Base-by-base conservation (phyloP, 371 early-diverging fungal genomes). In the Mucor circinelloides region DNA sequence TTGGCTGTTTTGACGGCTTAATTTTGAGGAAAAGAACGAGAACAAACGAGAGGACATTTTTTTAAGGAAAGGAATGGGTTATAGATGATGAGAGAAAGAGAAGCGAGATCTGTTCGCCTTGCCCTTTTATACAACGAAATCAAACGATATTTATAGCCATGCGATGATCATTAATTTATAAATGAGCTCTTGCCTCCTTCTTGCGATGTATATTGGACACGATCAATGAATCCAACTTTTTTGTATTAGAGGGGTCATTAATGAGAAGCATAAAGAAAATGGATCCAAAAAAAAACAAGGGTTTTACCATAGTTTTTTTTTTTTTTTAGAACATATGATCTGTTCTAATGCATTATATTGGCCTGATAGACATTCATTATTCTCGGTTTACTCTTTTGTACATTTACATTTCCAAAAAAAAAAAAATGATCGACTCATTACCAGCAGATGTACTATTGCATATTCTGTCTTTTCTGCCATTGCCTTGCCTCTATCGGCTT, bases 371-470 rank as follows among this genome's bases (percentile, higher is more conserved):
- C 36, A 36, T 36, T 48, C 48, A 21, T 50, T 50, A 23, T 50
- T 50, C 50, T 25, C 50, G 50, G 25, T 25, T 21, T 50, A 21
- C n/a, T 21, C 23, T 58, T 23, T 34, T 10, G 36, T 36, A 34
- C 36, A 36, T 36, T 36, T 36, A 36, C 13, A 12, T 34, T 34
- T 34, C 8, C 34, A 6, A 34, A 9, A 34, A 32, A 34, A 19
- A n/a, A n/a, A 56, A 30, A 31, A 58, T 58, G 23, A 36, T 58
- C 10, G n/a, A 34, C n/a, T 58, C 34, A 21, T 58, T 36, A 15
- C 69, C 69, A 44, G 38, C 59, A 10, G 64, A 69, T 55, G 25
- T 64, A 27, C 10, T 60, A 2, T 44, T 64, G 30, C 52, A 64
- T 31, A 64, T 69, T 25, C 32, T 69, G 27, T 27, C 58, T 1